Evolutionary conservation across 2,329 filamentous ascomycete species (phyloP).

Genomic region (Neonectria coccinea): DNA sequence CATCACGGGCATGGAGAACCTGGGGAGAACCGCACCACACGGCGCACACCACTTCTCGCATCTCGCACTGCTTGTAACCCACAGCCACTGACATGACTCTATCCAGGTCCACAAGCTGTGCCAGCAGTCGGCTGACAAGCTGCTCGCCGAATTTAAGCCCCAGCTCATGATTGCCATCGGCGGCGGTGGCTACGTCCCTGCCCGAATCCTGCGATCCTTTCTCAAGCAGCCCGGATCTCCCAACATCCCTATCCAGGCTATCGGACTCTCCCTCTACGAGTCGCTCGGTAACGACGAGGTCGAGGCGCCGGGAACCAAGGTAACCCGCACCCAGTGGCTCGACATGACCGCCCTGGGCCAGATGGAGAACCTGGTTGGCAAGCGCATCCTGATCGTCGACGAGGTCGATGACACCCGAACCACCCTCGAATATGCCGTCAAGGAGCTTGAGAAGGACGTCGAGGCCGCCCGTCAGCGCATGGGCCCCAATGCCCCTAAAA

Average conservation of each 20-base stretch:
- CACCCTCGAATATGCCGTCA: conserved; percentile 92
- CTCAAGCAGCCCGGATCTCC: conserved; percentile 86
- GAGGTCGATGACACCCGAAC: conserved; percentile 95
- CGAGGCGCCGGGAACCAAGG: conserved; percentile 87
- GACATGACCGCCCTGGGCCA: conserved; percentile 85
- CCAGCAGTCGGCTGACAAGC: conserved; percentile 82
- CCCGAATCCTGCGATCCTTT: conserved; percentile 96
- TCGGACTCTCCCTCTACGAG: conserved; percentile 97
- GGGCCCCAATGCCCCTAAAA: conserved; percentile 74
- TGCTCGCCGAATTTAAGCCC: conserved; percentile 87
- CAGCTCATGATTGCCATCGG: conserved; percentile 99
- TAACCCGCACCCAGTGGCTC: conserved; percentile 98
- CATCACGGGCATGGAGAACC: background rate
- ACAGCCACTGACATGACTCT: conserved; percentile 34
- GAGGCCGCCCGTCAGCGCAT: conserved; percentile 80
- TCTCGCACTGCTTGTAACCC: background rate
- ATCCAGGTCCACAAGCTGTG: conserved; percentile 95
- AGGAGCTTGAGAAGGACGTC: conserved; percentile 95
- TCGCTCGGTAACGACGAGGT: conserved; percentile 70
- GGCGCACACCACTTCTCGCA: background rate
- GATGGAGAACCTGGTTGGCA: conserved; percentile 64
- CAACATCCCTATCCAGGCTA: conserved; percentile 99
- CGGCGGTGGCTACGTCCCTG: conserved; percentile 96
- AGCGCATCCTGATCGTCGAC: conserved; percentile 47
- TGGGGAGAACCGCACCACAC: background rate